Base-by-base conservation (phyloP, 176 grass and related monocot species). In the Saccharum officinarum region DNA sequence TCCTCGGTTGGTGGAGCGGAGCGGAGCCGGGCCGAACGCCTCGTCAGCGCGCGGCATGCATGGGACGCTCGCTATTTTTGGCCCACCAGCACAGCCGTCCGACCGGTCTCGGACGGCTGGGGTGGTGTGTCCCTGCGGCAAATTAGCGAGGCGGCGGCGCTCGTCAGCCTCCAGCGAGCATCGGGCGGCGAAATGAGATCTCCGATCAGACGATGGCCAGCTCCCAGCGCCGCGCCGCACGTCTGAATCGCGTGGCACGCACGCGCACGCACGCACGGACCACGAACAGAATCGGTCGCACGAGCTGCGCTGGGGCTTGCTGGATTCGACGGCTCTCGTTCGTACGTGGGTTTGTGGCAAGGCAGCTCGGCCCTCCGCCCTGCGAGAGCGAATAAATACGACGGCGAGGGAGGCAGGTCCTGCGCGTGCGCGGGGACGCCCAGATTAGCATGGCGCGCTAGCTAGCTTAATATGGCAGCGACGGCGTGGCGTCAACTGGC, bases 61-160 rank as follows among this genome's bases (percentile, higher is more conserved):
- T 0, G 42, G 38, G 3, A 42, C 4, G 16, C 6, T 28, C 14
- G 71, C 71, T 74, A 74, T 74, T 79, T 79, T 45, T 45, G 55
- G 23, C 8, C 50, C 38, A 26, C 4, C 11, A 30, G 25, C 25
- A 18, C 61, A 60, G 50, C 75, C 50, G 75, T 39, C 73, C 64
- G 83, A 33, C 11, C 1, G 17, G 11, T 3, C 3, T 67, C 46
- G 46, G 74, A 86, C 49, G 75, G 83, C 83, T 61, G 74, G 69
- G 65, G 3, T 25, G 22, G 3, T 64, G 25, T 30, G 3, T 62
- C 59, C n/a, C 8, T 26, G 23, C 22, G 40, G 70, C 78, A 18
- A 47, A 33, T 44, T 28, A 34, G 42, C 20, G 22, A 60, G 73
- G 46, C 18, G 28, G 15, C 14, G 44, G 15, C 10, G 39, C 52